Percentiles rank a stretch among this genome's conserved stretches.
These are phyloP conservation scores for Hordeum vulgare DNA, from an alignment of 176 grass and related monocot genomes.

Conservation along the genomic window DNA sequence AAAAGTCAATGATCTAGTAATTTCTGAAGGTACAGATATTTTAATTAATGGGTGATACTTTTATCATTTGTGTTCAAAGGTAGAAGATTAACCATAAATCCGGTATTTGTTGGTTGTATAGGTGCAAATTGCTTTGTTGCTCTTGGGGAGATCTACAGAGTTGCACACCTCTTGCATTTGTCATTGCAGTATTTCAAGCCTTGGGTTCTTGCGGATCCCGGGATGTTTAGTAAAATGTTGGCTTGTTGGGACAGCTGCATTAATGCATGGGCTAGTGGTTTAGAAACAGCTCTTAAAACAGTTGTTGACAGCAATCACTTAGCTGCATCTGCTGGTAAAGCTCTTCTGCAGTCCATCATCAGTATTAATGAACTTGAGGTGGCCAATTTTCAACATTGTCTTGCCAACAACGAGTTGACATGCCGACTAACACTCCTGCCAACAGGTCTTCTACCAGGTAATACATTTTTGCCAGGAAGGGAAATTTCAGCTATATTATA, in stretches of 20 bases:
- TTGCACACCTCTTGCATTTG: conserved; percentile 36
- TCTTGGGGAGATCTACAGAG: conserved; percentile 54
- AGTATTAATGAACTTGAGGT: conserved; percentile 31
- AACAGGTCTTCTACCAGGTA: conserved; percentile 35
- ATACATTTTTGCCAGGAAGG: not conserved
- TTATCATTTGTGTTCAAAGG: not conserved
- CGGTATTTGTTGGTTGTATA: conserved; percentile 15
- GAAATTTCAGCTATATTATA: not conserved
- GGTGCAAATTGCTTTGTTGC: conserved; percentile 46
- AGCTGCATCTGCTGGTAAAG: conserved; percentile 31
- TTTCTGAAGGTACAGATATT: conserved; percentile 44
- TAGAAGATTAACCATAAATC: conserved; percentile 15
- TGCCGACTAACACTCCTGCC: conserved; percentile 45
- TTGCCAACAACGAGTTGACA: not conserved
- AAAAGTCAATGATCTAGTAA: conserved; percentile 20
- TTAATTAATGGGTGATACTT: not conserved
- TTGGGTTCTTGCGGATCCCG: conserved; percentile 46
- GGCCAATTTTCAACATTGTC: not conserved
- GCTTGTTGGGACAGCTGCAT: conserved; percentile 36
- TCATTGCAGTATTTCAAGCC: conserved; percentile 47
- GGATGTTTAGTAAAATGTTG: conserved; percentile 37
- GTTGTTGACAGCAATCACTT: not conserved
- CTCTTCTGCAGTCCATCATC: conserved; percentile 39
- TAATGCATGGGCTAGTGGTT: conserved; percentile 35
- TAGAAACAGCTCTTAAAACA: conserved; percentile 36